Evolutionary conservation across 768 basidiomycete genomes (phyloP).

Genomic region (Pulveroboletus sp.): DNA sequence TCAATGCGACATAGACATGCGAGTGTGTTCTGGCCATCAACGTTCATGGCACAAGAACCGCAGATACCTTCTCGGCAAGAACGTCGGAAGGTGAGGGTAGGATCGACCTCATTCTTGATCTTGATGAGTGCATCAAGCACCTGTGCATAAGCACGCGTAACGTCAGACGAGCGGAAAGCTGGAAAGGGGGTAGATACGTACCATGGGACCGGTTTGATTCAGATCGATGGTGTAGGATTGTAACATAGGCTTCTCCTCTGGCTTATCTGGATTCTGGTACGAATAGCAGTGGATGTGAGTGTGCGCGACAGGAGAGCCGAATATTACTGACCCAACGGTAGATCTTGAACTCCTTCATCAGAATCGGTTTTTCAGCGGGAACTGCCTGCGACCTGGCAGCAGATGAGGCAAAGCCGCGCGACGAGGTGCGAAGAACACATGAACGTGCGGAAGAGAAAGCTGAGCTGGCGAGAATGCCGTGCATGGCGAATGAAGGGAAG

Average conservation of each 20-base stretch:
- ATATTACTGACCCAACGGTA: constrained; percentile 80
- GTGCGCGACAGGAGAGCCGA: neutral
- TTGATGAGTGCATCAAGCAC: constrained; percentile 93
- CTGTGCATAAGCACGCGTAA: constrained; percentile 27
- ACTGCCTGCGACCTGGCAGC: constrained; percentile 33
- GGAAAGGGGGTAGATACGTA: constrained; percentile 25
- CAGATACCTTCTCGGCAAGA: constrained; percentile 96
- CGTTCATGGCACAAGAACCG: constrained; percentile 98
- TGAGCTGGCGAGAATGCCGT: constrained; percentile 3
- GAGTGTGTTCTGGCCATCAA: constrained; percentile 96
- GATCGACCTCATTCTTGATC: constrained; percentile 98
- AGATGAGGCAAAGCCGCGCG: constrained; percentile 33
- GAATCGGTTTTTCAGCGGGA: constrained; percentile 59
- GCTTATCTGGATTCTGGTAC: constrained; percentile 86
- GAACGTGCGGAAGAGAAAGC: constrained; percentile 4
- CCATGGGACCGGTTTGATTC: constrained; percentile 95
- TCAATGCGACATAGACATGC: constrained; percentile 97
- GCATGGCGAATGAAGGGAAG: constrained; percentile 7
- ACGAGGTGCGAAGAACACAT: constrained; percentile 6
- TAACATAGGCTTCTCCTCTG: constrained; percentile 82
- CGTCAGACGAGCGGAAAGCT: constrained; percentile 3
- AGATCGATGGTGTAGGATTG: constrained; percentile 92
- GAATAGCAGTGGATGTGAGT: neutral
- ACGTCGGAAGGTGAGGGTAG: constrained; percentile 92
- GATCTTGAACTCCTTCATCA: constrained; percentile 95